Evolutionary conservation across 306 rosid species (phyloP), one percentile per base, ranked within the genome.

Genomic region (Cucurbita maxima): DNA sequence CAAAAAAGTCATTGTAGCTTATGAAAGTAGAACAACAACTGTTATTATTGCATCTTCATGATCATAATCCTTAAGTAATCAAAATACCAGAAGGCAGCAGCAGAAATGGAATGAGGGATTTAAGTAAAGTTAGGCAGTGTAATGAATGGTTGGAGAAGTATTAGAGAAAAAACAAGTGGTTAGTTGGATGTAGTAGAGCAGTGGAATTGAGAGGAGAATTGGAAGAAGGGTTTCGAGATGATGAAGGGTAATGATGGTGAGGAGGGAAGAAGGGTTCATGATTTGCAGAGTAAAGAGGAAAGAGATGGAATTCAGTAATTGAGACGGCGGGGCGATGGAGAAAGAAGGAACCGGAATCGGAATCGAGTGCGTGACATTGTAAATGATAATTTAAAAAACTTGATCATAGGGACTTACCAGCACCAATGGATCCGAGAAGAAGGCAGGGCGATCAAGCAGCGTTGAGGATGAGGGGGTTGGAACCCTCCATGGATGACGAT

Each of bases 361-460:
- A 58, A 48, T 16, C 18, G 7, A 37, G 8, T n/a, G 30, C 59
- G 5, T 1, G 11, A 38, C 6, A 58, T 12, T 9, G 47, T 16
- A 58, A 45, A 44, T 11, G 19, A 40, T 40, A 3, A 12, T 20
- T 20, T 4, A 0, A 18, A 63, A 16, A 63, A 52, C 43, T 18
- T 0, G 3, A 62, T 44, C 56, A 69, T 4, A 5, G 4, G 61
- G 76, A 79, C 69, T 34, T n/a, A 87, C 97, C 97, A 36, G 97
- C 96, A 82, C 99, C 99, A 74, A 91, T 94, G 80, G 99, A 94
- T 79, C 97, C 97, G 10, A 94, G 91, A 47, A 94, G 93, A 59
- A 94, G 90, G 81, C 97, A 90, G 25, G 25, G 0, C 96, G 92
- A n/a, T 94, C 77, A 2, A 40, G 90, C 91, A 53, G 97, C 80